Evolutionary conservation across 345 rosid genomes (phyloP), one percentile per base, ranked within the genome.

Genomic region (Geranium rotundifolium): DNA sequence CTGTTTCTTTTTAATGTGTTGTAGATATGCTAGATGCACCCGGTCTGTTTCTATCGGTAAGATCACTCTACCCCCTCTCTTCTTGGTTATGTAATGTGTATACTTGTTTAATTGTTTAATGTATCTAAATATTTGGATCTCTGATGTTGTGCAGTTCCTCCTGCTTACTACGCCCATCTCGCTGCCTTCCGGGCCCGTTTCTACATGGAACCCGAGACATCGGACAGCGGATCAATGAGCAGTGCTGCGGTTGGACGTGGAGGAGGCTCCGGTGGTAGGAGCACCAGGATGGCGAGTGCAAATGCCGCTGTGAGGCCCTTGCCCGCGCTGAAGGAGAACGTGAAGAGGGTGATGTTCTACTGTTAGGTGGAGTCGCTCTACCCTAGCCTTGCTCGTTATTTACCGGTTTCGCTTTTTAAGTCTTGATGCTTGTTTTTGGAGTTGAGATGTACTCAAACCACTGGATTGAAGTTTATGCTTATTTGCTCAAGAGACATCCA

Each of bases 151-250:
- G 71, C 80, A 92, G 98, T 92, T 34, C 98, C 98, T 6, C 98
- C 98, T 27, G 96, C 98, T 8, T 89, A 89, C 54, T 92, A 92
- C 66, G 98, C 98, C 1, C 97, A 89, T 78, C 89, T 92, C 0
- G 97, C 95, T 39, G 98, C 98, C 31, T 87, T 92, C 58, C 81
- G 98, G 69, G 96, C 98, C 29, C 87, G 97, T 20, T 92, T 89
- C 79, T 92, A 92, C 60, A 87, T 89, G 96, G 97, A 89, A 52
- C 92, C 89, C 0, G 98, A 85, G 75, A 82, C 98, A 12, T 91
- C 98, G 8, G 98, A 91, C 71, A 84, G 95, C 58, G 95, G 92
- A 7, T 91, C 96, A 14, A 84, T 87, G 84, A 80, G 86, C 0
- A 87, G 95, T 59, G 91, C 91, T 58, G 73, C 67, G 46, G 73